Conservation (phyloP, 2,329 filamentous ascomycete species). For the Raffaelea albimanens region DNA sequence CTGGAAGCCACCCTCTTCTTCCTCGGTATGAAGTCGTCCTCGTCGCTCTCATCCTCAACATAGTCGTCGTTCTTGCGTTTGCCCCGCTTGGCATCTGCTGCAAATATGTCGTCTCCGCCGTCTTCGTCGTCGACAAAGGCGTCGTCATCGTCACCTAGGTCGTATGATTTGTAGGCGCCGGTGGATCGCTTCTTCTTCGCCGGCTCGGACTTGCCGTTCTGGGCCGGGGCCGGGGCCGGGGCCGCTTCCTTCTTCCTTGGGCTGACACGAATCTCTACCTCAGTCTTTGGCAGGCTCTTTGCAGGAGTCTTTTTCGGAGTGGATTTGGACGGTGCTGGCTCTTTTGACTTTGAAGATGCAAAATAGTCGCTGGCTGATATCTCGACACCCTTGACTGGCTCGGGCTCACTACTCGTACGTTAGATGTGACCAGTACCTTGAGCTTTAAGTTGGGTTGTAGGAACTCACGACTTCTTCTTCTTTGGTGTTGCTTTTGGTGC, state of each 20-base stretch:
- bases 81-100: conserved; percentile 56
- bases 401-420: conserved; percentile 23
- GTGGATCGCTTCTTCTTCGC: conserved; percentile 30
- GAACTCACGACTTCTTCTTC: conserved; percentile 46
- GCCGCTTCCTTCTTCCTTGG: conserved; percentile 34
- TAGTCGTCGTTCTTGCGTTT: conserved; percentile 68
- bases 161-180: conserved; percentile 29
- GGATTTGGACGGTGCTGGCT: conserved; percentile 23
- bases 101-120: conserved; percentile 77
- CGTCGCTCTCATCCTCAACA: conserved; percentile 59
- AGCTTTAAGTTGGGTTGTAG: too few species aligned
- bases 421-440: too few species aligned
- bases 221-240: conserved; percentile 15
- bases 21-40: conserved; percentile 56
- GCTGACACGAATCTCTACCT: conserved; percentile 41
- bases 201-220: conserved; percentile 19
- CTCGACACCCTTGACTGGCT: conserved; percentile 36
- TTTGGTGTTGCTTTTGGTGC: conserved; percentile 36
- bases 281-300: conserved; percentile 28
- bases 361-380: conserved; percentile 52
- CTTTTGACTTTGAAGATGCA: conserved; percentile 35
- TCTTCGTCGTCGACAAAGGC: conserved; percentile 59
- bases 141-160: conserved; percentile 41
- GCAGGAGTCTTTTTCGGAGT: conserved; percentile 31
- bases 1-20: conserved; percentile 47